Evolutionary conservation across 2,329 filamentous ascomycete genomes (phyloP).

Genomic region (Penicillium frequentans): DNA sequence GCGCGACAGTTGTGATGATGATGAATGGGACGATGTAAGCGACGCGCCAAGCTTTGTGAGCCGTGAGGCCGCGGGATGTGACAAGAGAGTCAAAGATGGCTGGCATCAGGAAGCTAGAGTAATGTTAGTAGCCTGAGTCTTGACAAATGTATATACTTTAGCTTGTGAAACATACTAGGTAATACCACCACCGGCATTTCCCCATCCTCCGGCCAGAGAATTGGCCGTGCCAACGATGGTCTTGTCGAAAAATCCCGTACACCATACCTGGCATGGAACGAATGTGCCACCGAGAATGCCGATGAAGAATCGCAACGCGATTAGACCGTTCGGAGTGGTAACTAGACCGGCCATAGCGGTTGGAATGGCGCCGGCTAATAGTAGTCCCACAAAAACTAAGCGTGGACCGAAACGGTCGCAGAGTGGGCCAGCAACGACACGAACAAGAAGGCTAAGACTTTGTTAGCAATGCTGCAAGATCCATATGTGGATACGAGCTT

Average conservation of each 20-base stretch:
- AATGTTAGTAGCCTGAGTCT: background rate
- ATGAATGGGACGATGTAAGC: conserved; percentile 82
- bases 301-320: conserved; percentile 46
- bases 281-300: conserved; percentile 47
- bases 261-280: conserved; percentile 79
- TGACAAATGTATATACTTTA: background rate
- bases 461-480: background rate
- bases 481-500: background rate
- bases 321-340: conserved; percentile 58
- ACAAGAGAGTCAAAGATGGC: conserved; percentile 80
- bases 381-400: conserved; percentile 71
- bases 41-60: conserved; percentile 77
- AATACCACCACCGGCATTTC: conserved; percentile 84
- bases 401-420: conserved; percentile 84
- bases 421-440: conserved; percentile 75
- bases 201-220: conserved; percentile 78
- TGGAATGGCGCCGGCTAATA: conserved; percentile 77
- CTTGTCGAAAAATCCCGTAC: conserved; percentile 89
- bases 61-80: conserved; percentile 55
- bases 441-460: conserved; percentile 63
- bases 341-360: conserved; percentile 79
- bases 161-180: conserved; percentile 59
- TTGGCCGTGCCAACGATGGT: conserved; percentile 89
- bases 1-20: conserved; percentile 65
- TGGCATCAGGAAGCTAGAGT: conserved; percentile 75